Evolutionary conservation across 1,284 basidiomycete genomes (phyloP), one percentile per base, ranked within the genome.

Genomic region (Amylostereum areolatum): DNA sequence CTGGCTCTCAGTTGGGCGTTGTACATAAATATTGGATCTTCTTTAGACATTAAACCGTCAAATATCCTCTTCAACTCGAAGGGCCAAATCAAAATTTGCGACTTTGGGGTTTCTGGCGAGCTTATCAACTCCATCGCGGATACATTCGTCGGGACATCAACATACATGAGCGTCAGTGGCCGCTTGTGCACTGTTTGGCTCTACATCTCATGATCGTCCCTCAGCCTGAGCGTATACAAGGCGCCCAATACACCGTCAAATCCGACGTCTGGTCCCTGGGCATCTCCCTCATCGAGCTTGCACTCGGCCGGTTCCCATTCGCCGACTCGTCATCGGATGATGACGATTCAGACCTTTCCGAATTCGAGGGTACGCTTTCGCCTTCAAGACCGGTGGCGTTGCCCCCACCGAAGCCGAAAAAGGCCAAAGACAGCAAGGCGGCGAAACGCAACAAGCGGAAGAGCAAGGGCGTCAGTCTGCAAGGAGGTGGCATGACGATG

Each of bases 121-220:
- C 80, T 99, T 55, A 96, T 98, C 73, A 97, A 99, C 71, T 95
- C 91, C 2, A 96, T 99, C 55, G 97, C 97, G 11, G 92, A 98
- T 68, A 99, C 97, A 0, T 99, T 99, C 65, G 96, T 99, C 12
- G 96, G 96, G 6, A 99, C 97, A 2, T 95, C 92, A 54, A 96
- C 94, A 10, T 99, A 99, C 68, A 99, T 99, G 96, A 96, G 93
- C 58, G 95, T 97, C 67, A 69, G 93, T 82, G 12, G 25, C 11
- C 18, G 18, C 18, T 18, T 18, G 18, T 18, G 18, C 18, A 18
- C 18, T 18, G 18, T 18, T 18, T 18, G 18, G 18, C 18, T 55
- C 54, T 47, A 43, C 42, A 10, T 45, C 36, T 51, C 8, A 51
- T 41, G 44, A 28, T 27, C 30, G 34, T 45, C 42, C 40, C 45